Evolutionary conservation across 345 rosid species (phyloP).

Genomic region (Arabis hirsuta): DNA sequence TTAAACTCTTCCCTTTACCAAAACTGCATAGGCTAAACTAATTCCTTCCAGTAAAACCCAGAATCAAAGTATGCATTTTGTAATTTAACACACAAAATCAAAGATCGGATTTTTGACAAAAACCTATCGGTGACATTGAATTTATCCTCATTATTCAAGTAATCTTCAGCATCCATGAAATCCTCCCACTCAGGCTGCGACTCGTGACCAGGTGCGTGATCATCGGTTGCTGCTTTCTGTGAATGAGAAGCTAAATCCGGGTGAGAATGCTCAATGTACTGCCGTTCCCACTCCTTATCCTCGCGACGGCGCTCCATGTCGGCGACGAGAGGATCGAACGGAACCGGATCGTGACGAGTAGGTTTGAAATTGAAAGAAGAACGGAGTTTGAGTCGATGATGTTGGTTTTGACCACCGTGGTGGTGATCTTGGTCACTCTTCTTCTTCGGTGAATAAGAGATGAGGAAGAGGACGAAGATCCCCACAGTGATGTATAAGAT

Average conservation of each 20-base stretch:
- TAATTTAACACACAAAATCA: neutral
- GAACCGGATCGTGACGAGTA: constrained; percentile 54
- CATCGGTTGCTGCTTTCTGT: constrained; percentile 14
- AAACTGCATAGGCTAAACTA: neutral
- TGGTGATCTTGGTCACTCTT: constrained; percentile 43
- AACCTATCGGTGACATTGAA: constrained; percentile 89
- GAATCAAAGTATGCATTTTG: neutral
- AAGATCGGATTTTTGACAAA: constrained; percentile 13
- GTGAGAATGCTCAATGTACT: constrained; percentile 65
- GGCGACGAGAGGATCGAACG: constrained; percentile 79
- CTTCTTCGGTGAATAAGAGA: constrained; percentile 58
- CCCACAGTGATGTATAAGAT: constrained; percentile 56
- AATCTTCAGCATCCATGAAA: constrained; percentile 92
- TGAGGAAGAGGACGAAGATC: constrained; percentile 55
- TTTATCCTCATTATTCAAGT: constrained; percentile 80
- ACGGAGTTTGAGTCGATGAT: constrained; percentile 63
- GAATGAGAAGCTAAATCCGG: constrained; percentile 49
- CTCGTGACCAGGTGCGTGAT: constrained; percentile 65
- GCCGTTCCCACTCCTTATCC: constrained; percentile 88
- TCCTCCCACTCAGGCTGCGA: constrained; percentile 96
- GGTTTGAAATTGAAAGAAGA: constrained; percentile 58
- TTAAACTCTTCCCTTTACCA: neutral
- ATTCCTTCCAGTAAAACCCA: neutral
- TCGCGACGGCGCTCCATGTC: constrained; percentile 76
- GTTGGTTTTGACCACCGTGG: constrained; percentile 43